phyloP scores from a whole-genome alignment of 177 flowering plant genomes.

The Vitis hybrid region DNA sequence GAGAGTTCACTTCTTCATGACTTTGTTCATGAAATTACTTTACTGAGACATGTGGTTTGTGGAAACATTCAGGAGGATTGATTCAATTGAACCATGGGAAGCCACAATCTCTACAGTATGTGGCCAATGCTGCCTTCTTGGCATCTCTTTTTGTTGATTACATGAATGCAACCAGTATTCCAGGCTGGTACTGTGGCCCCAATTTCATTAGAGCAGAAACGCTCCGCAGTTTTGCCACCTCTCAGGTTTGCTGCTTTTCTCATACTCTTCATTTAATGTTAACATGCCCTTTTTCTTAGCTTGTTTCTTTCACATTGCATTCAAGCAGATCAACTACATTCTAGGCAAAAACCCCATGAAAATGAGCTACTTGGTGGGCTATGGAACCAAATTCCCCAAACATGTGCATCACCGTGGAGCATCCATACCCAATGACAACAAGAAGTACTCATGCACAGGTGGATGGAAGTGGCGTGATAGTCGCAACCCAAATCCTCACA shows the following conservation, averaged over 20 bases:
- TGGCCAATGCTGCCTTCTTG: slow-evolving; percentile 75
- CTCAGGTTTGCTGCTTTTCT: slow-evolving; percentile 51
- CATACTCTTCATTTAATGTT: too few relatives aligned
- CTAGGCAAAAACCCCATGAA: slow-evolving; percentile 73
- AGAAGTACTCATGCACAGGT: slow-evolving; percentile 51
- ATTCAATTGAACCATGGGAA: slow-evolving; percentile 61
- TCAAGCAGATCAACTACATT: slow-evolving; percentile 61
- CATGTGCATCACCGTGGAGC: slow-evolving; percentile 88
- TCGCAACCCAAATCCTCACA: slow-evolving; percentile 59
- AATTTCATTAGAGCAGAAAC: slow-evolving; percentile 22
- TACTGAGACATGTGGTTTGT: too few relatives aligned
- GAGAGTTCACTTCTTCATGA: not conserved
- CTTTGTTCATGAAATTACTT: too few relatives aligned
- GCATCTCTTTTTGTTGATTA: slow-evolving; percentile 71
- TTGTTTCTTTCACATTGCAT: too few relatives aligned
- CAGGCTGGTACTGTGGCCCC: slow-evolving; percentile 79
- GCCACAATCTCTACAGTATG: slow-evolving; percentile 70
- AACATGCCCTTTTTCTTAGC: too few relatives aligned
- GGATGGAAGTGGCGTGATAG: slow-evolving; percentile 73
- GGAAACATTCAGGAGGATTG: slow-evolving; percentile 60
- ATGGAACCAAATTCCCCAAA: slow-evolving; percentile 61
- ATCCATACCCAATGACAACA: slow-evolving; percentile 61
- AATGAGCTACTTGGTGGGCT: slow-evolving; percentile 86
- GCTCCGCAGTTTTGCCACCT: slow-evolving; percentile 55
- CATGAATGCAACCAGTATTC: slow-evolving; percentile 52